Evolutionary conservation across 140 eudicot species (phyloP).

Genomic region (Stevia rebaudiana): DNA sequence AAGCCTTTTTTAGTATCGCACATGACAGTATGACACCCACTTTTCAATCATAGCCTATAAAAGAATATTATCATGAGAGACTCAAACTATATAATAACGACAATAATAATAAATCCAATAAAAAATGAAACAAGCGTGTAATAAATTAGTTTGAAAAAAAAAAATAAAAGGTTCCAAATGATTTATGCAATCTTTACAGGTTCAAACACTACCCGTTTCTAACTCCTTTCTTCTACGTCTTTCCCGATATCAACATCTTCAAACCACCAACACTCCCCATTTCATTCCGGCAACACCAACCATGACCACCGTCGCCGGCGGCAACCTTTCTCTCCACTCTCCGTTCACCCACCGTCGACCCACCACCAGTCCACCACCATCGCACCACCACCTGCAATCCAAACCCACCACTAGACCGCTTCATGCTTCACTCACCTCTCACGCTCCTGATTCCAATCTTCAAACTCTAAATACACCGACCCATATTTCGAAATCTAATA

Average conservation of each 20-base stretch:
- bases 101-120: too few relatives aligned
- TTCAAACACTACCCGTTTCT: background rate
- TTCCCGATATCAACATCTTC: background rate
- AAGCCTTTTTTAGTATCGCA: too few relatives aligned
- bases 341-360: conserved; percentile 7
- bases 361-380: background rate
- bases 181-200: background rate
- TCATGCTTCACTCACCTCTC: conserved; percentile 7
- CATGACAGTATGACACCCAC: too few relatives aligned
- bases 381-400: background rate
- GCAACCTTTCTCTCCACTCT: conserved; percentile 10
- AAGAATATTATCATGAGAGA: too few relatives aligned
- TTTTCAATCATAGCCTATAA: too few relatives aligned
- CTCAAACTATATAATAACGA: too few relatives aligned
- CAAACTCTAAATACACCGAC: conserved; percentile 1
- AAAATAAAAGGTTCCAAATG: too few relatives aligned
- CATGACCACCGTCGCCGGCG: conserved; percentile 7
- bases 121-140: too few relatives aligned
- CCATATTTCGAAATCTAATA: background rate
- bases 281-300: background rate
- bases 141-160: too few relatives aligned
- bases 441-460: background rate
- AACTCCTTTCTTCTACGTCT: background rate
- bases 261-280: too few relatives aligned
- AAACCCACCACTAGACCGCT: background rate